phyloP scores from a whole-genome alignment of 352 stramenopile genomes.

The Phytophthora kernoviae region DNA sequence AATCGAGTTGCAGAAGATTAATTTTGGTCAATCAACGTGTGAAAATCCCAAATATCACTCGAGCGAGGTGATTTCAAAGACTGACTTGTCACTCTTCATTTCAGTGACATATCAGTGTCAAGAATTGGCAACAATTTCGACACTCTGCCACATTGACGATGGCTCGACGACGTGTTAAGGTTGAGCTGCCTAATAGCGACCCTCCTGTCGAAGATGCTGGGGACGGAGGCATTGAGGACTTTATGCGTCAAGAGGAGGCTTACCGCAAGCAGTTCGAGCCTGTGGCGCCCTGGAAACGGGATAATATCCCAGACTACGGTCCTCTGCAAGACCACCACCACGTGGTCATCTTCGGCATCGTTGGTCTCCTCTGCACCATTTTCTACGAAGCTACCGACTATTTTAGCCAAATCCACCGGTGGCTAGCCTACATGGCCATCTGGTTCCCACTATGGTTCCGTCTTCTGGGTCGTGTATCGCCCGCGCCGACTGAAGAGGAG shows the following conservation, averaged over 20 bases:
- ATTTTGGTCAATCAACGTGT: too few species aligned
- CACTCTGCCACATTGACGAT: constrained; percentile 14
- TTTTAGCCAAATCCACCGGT: constrained; percentile 73
- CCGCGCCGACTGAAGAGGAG: constrained; percentile 63
- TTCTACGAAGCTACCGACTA: constrained; percentile 79
- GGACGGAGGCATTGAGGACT: constrained; percentile 37
- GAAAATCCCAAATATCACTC: too few species aligned
- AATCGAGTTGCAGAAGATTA: too few species aligned
- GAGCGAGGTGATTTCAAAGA: not conserved
- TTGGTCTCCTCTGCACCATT: constrained; percentile 70
- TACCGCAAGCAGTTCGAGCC: constrained; percentile 75
- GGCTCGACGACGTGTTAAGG: constrained; percentile 19
- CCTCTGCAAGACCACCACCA: constrained; percentile 66
- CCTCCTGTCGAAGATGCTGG: constrained; percentile 4
- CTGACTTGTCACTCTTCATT: not conserved
- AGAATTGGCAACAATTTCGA: too few species aligned
- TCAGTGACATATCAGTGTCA: too few species aligned
- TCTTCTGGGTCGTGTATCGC: constrained; percentile 68
- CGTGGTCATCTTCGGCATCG: constrained; percentile 65
- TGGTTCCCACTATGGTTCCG: constrained; percentile 86
- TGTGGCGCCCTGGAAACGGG: constrained; percentile 80
- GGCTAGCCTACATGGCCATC: constrained; percentile 78
- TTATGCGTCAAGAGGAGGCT: constrained; percentile 50
- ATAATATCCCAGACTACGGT: constrained; percentile 81
- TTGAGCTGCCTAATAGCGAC: constrained; percentile 23